A percentile compares a stretch with the other conserved stretches of the same genome.
phyloP scores from a whole-genome alignment of 2,329 filamentous ascomycete species.

The Madurella fahalii region DNA sequence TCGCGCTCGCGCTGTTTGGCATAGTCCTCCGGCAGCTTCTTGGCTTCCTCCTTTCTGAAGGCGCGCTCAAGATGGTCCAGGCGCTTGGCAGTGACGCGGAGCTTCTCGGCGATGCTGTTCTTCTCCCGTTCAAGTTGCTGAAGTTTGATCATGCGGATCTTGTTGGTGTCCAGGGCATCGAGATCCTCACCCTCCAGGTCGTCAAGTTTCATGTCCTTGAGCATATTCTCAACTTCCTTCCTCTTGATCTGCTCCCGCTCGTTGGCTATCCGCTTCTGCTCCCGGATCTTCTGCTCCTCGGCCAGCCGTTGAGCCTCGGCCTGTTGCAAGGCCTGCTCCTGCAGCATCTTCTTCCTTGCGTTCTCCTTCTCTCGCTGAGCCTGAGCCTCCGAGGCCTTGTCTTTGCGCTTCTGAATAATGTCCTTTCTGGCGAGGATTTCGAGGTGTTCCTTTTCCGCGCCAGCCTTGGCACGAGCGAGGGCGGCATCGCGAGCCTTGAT shows the following conservation, averaged over 20 bases:
- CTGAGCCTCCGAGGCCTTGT: slow-evolving; percentile 83
- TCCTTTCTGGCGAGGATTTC: slow-evolving; percentile 83
- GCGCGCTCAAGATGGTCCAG: slow-evolving; percentile 97
- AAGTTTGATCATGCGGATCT: slow-evolving; percentile 90
- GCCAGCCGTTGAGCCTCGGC: slow-evolving; percentile 83
- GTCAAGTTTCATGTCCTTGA: slow-evolving; percentile 85
- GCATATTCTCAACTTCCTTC: slow-evolving; percentile 89
- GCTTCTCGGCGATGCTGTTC: slow-evolving; percentile 87
- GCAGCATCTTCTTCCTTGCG: slow-evolving; percentile 78
- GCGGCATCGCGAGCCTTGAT: slow-evolving; percentile 75
- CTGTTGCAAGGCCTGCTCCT: slow-evolving; percentile 82
- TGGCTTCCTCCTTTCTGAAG: slow-evolving; percentile 90
- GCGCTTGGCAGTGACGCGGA: slow-evolving; percentile 88
- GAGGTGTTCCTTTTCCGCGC: slow-evolving; percentile 86
- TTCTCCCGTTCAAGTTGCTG: slow-evolving; percentile 96
- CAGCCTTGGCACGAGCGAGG: slow-evolving; percentile 75
- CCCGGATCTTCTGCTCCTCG: slow-evolving; percentile 90
- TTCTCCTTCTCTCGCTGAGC: slow-evolving; percentile 90
- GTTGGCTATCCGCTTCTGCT: slow-evolving; percentile 77
- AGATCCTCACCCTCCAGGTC: slow-evolving; percentile 77
- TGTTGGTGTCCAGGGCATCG: slow-evolving; percentile 81
- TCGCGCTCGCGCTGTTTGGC: slow-evolving; percentile 76
- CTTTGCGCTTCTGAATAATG: slow-evolving; percentile 94
- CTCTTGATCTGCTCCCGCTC: slow-evolving; percentile 87
- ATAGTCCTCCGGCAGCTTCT: slow-evolving; percentile 85